Evolutionary conservation across 148 eudicot genomes (phyloP), one percentile per base, ranked within the genome.

Genomic region (Tetragonia tetragonoides): DNA sequence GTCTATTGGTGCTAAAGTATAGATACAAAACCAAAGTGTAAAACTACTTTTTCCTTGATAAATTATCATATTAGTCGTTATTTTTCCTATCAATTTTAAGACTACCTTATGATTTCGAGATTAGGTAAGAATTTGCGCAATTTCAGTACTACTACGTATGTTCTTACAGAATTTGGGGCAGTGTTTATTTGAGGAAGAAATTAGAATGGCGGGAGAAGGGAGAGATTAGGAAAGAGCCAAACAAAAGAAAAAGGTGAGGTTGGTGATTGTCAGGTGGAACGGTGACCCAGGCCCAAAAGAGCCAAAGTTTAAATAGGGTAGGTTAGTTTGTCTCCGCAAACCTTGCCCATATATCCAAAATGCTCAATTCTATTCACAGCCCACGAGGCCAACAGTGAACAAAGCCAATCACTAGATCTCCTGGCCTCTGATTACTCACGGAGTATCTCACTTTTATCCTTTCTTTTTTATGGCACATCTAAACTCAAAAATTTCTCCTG

Each of bases 221-320:
- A 15, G 23, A 61, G 42, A 42, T 14, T 1, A 71, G 12, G 14
- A 12, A 4, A 44, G 21, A 68, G 5, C n/a, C 20, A 72, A 28
- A 17, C 2, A 16, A 54, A 57, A 56, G 49, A 37, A 44, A 63
- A 47, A 63, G 21, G 42, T 23, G 46, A 44, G 40, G 40, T 74
- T 28, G 34, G 68, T 42, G 10, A 1, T 40, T 75, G 77, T 75
- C 68, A 75, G 77, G 57, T 75, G 53, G 23, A 63, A 46, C 28
- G 78, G 71, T 62, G 54, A 60, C 77, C 77, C 42, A 15, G 61
- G 16, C 66, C 41, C 68, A 61, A 76, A 76, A 66, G 49, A 76
- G 51, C 72, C 72, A 37, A 66, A 76, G 49, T 28, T 28, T 28
- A 28, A 28, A 28, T 28, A 28, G 51, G 4, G 28, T 37, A 10